Evolutionary conservation across 495 filamentous ascomycete species (phyloP).

Genomic region (Cercophora sp.): DNA sequence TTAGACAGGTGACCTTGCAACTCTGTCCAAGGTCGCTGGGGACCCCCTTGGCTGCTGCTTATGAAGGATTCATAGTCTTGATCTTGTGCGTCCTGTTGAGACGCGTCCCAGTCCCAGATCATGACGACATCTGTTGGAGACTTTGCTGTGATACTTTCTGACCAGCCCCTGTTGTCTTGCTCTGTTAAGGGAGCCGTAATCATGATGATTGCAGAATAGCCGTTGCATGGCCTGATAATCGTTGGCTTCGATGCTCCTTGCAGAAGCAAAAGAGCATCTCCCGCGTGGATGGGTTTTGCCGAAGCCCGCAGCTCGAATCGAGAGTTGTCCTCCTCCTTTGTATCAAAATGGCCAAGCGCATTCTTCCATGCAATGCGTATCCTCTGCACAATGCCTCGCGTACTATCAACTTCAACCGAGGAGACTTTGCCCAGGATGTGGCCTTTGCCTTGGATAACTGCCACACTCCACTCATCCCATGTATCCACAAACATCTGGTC

Average conservation of each 20-base stretch:
- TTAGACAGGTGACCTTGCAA: constrained; percentile 1
- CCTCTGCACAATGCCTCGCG: no score
- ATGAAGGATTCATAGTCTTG: constrained; percentile 6
- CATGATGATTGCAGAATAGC: constrained; percentile 23
- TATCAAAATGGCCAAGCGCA: background rate
- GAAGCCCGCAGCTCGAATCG: constrained; percentile 25
- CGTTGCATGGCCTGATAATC: constrained; percentile 16
- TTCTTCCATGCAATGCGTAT: constrained; percentile 22
- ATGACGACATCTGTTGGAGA: constrained; percentile 19
- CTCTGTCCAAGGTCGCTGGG: constrained; percentile 5
- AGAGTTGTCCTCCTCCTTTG: constrained; percentile 15
- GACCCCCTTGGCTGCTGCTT: background rate
- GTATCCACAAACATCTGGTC: background rate
- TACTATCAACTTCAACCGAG: constrained; percentile 15
- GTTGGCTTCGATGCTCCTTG: constrained; percentile 24
- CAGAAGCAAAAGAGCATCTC: constrained; percentile 28
- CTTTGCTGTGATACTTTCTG: constrained; percentile 8
- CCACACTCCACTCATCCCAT: background rate
- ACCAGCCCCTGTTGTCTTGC: constrained; percentile 1
- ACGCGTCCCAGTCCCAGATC: constrained; percentile 12
- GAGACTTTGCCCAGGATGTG: background rate
- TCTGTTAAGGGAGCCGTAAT: constrained; percentile 16
- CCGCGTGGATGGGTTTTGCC: constrained; percentile 18
- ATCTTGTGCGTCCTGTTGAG: background rate
- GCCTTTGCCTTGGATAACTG: background rate